Percentiles rank a stretch among this genome's conserved stretches.
Conservation (phyloP, 225 moss, liverwort and hornwort genomes). For the Marchantia polymorpha region DNA sequence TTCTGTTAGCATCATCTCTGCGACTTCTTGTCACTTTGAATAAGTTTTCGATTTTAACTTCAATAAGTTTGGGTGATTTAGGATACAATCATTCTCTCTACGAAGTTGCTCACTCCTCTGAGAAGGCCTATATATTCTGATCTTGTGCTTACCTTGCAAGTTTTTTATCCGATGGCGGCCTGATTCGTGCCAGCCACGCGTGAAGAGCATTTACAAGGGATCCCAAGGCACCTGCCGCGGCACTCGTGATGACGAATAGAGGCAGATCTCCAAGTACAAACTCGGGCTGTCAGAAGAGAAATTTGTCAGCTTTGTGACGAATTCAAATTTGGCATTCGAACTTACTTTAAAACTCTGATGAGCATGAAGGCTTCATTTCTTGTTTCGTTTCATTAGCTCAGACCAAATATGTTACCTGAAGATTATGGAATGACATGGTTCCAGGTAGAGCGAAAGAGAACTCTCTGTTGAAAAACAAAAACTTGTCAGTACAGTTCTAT, state of each 20-base stretch:
- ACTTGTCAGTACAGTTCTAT: not conserved
- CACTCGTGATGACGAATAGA: conserved; percentile 67
- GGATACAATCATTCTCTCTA: no score
- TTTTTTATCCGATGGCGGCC: conserved; percentile 54
- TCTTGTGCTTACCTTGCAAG: conserved; percentile 42
- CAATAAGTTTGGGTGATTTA: not conserved
- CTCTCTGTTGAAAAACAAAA: conserved; percentile 37
- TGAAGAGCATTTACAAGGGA: conserved; percentile 70
- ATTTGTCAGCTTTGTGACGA: not conserved
- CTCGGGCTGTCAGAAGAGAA: conserved; percentile 52
- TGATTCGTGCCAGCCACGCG: conserved; percentile 63
- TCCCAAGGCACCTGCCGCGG: conserved; percentile 68
- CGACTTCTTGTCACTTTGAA: not conserved
- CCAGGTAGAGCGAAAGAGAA: conserved; percentile 76
- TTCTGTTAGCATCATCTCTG: not conserved
- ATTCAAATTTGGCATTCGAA: no score
- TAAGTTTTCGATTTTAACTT: not conserved
- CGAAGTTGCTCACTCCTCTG: not conserved
- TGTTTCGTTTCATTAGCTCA: no score
- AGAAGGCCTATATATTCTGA: not conserved
- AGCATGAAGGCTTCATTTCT: not conserved
- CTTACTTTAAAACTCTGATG: not conserved
- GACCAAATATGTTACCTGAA: conserved; percentile 41
- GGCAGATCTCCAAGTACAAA: conserved; percentile 67
- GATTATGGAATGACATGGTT: conserved; percentile 63